These are phyloP conservation scores for Silene latifolia DNA, from an alignment of 148 eudicot genomes.

Conservation along the genomic window DNA sequence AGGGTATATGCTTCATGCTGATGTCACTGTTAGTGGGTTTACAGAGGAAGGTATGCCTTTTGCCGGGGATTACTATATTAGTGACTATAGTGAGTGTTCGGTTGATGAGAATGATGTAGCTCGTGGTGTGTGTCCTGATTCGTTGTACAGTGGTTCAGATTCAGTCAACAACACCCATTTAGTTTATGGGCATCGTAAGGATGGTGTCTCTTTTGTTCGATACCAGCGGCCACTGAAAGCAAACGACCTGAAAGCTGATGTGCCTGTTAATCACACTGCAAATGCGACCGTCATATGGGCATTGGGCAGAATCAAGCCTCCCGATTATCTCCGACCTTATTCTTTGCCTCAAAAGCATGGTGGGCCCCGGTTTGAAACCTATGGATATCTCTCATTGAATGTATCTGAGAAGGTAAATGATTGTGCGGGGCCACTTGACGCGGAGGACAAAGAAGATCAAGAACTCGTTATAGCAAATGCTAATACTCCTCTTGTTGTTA, in stretches of 20 bases:
- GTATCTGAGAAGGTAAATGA: constrained; percentile 63
- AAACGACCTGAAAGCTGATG: constrained; percentile 61
- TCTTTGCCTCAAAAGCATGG: constrained; percentile 89
- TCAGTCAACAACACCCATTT: constrained; percentile 58
- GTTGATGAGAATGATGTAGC: constrained; percentile 42
- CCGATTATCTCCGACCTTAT: constrained; percentile 67
- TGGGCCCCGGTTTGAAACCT: constrained; percentile 42
- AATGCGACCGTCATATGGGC: constrained; percentile 87
- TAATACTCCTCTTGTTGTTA: constrained; percentile 70
- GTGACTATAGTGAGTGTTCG: constrained; percentile 69
- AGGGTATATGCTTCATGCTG: constrained; percentile 66
- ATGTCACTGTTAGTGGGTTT: constrained; percentile 77
- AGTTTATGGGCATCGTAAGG: constrained; percentile 82
- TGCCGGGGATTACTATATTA: constrained; percentile 78
- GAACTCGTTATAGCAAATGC: constrained; percentile 74
- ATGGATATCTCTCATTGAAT: constrained; percentile 57
- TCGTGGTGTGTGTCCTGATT: constrained; percentile 86
- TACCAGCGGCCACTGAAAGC: constrained; percentile 55
- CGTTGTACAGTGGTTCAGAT: constrained; percentile 41
- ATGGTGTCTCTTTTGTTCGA: constrained; percentile 75
- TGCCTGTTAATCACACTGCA: constrained; percentile 41
- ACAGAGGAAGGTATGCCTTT: constrained; percentile 69
- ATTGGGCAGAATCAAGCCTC: constrained; percentile 73
- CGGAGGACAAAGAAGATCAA: constrained; percentile 87
- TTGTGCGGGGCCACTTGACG: constrained; percentile 86